Evolutionary conservation across 1,139 yeast species (phyloP).

Genomic region (Trichomonascaceae sp.): DNA sequence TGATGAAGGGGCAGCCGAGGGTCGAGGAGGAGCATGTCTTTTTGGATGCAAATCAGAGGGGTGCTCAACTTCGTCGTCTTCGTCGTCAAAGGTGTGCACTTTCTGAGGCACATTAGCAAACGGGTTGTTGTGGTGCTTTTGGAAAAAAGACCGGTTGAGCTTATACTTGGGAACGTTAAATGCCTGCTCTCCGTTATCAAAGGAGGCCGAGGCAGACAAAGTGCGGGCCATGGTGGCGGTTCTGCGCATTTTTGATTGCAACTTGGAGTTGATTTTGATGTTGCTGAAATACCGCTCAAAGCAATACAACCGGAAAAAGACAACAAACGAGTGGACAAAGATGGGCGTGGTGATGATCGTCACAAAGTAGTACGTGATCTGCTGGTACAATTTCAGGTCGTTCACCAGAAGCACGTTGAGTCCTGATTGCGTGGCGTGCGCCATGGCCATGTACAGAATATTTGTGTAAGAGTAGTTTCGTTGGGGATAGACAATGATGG

Average conservation of each 20-base stretch:
- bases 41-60: no score
- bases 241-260: slow-evolving; percentile 67
- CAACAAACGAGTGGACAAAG: slow-evolving; percentile 68
- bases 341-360: slow-evolving; percentile 74
- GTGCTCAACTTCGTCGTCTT: neutral
- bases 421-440: slow-evolving; percentile 87
- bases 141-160: no score
- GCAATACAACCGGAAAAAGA: slow-evolving; percentile 76
- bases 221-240: slow-evolving; percentile 54
- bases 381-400: slow-evolving; percentile 56
- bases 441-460: slow-evolving; percentile 59
- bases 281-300: slow-evolving; percentile 80
- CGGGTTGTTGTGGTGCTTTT: no score
- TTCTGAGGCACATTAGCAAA: neutral
- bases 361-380: slow-evolving; percentile 31
- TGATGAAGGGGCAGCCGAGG: neutral
- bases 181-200: neutral
- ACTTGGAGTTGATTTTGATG: slow-evolving; percentile 60
- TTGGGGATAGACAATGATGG: slow-evolving; percentile 58
- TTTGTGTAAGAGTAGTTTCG: slow-evolving; percentile 56
- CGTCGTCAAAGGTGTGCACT: neutral
- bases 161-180: neutral
- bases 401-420: slow-evolving; percentile 66
- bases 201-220: neutral
- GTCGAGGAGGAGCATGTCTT: no score